These are phyloP conservation scores for Rhodofomes roseus DNA, from an alignment of 1,284 basidiomycete genomes.

Conservation along the genomic window DNA sequence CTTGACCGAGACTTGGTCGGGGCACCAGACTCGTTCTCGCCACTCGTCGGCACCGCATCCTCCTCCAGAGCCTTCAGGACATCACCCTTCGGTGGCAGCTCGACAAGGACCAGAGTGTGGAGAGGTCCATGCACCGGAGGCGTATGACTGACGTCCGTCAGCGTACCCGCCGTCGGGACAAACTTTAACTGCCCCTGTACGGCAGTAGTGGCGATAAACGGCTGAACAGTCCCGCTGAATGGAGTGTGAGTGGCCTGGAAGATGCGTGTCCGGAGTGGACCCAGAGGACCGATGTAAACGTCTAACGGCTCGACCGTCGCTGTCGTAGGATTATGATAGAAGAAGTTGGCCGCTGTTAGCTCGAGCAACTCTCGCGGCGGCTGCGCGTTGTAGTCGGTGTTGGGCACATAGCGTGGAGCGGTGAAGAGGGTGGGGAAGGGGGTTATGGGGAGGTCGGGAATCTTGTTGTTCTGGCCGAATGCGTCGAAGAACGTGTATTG, in stretches of 20 bases:
- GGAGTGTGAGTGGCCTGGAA: slow-evolving; percentile 57
- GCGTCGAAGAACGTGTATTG: slow-evolving; percentile 95
- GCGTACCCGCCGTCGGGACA: slow-evolving; percentile 1
- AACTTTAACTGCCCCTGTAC: background rate
- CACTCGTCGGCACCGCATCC: slow-evolving; percentile 45
- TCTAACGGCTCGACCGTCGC: slow-evolving; percentile 68
- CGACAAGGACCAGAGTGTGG: slow-evolving; percentile 76
- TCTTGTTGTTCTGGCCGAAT: slow-evolving; percentile 70
- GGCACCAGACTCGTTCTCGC: slow-evolving; percentile 23
- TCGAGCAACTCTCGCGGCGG: slow-evolving; percentile 42
- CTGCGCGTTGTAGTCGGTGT: slow-evolving; percentile 49
- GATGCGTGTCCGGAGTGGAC: slow-evolving; percentile 71
- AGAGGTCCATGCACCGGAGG: slow-evolving; percentile 34
- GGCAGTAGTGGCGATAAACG: slow-evolving; percentile 36
- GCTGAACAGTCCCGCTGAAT: slow-evolving; percentile 37
- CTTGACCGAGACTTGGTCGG: slow-evolving; percentile 8
- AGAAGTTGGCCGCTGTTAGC: slow-evolving; percentile 82
- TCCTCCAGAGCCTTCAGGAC: slow-evolving; percentile 73
- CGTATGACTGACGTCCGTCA: background rate
- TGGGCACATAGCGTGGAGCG: slow-evolving; percentile 70
- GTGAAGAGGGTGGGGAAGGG: slow-evolving; percentile 87
- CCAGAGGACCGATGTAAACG: slow-evolving; percentile 86
- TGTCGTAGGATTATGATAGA: slow-evolving; percentile 68
- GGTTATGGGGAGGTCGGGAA: slow-evolving; percentile 78
- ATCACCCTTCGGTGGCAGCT: slow-evolving; percentile 68